phyloP scores from a whole-genome alignment of 108 stramenopile genomes.

The Cyclotella cryptica region DNA sequence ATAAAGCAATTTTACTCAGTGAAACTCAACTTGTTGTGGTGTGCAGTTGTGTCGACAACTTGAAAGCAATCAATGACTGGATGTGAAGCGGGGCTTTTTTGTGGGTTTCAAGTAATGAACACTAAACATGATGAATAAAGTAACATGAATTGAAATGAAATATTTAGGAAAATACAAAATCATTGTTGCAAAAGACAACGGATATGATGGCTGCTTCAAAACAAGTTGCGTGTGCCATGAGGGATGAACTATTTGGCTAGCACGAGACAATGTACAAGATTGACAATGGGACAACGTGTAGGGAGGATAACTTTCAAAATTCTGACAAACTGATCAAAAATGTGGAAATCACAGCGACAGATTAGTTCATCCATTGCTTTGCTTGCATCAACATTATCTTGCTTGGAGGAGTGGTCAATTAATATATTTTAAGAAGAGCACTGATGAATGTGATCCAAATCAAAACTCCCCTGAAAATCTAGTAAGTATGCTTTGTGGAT shows the following conservation, averaged over 20 bases:
- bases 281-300: constrained; percentile 86
- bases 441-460: constrained; percentile 6
- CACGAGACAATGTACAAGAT: constrained; percentile 86
- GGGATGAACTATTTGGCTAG: constrained; percentile 89
- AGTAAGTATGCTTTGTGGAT: constrained; percentile 40
- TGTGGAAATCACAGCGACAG: constrained; percentile 95
- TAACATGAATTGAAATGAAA: constrained; percentile 67
- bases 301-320: constrained; percentile 85
- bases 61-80: constrained; percentile 69
- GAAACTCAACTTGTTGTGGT: constrained; percentile 78
- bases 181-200: constrained; percentile 72
- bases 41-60: constrained; percentile 68
- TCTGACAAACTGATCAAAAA: constrained; percentile 90
- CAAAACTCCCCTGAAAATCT: constrained; percentile 49
- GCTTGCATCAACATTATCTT: constrained; percentile 85
- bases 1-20: constrained; percentile 84
- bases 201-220: constrained; percentile 81
- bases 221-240: constrained; percentile 79
- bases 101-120: constrained; percentile 60
- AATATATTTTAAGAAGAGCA: constrained; percentile 72
- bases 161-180: constrained; percentile 86
- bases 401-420: constrained; percentile 86
- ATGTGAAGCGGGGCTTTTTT: constrained; percentile 66
- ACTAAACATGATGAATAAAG: constrained; percentile 14
- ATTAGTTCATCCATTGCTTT: constrained; percentile 95